Conservation (phyloP, 306 rosid genomes). For the Dalbergia cultrata region DNA sequence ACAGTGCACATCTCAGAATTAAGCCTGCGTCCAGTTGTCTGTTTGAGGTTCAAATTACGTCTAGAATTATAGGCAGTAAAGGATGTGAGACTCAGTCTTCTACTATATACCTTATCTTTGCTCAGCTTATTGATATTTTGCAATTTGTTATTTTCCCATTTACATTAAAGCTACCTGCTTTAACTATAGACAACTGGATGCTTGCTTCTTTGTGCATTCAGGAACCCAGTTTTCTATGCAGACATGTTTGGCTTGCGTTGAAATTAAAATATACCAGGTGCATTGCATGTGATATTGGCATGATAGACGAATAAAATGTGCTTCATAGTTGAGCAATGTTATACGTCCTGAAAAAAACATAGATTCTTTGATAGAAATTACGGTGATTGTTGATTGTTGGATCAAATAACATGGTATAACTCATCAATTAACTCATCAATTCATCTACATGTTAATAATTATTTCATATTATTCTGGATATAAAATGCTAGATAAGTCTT, state of each 20-base stretch:
- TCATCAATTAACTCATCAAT: too few species aligned
- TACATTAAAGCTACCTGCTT: slow-evolving; percentile 11
- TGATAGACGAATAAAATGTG: neutral
- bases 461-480: too few species aligned
- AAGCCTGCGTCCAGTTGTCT: slow-evolving; percentile 5
- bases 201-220: neutral
- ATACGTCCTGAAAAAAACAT: too few species aligned
- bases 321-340: too few species aligned
- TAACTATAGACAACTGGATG: neutral
- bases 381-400: too few species aligned
- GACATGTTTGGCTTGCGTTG: slow-evolving; percentile 4
- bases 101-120: slow-evolving; percentile 36
- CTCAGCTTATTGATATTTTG: neutral
- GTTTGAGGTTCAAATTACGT: slow-evolving; percentile 34
- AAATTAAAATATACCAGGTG: neutral
- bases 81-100: slow-evolving; percentile 29
- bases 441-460: too few species aligned
- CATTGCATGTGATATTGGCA: neutral
- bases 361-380: too few species aligned
- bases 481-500: too few species aligned
- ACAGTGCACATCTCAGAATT: slow-evolving; percentile 9
- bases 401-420: too few species aligned
- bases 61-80: slow-evolving; percentile 37
- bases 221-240: neutral
- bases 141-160: slow-evolving; percentile 5